A percentile compares a stretch with the other conserved stretches of the same genome.
phyloP scores from a whole-genome alignment of 768 basidiomycete species.

The Calocera cornea region DNA sequence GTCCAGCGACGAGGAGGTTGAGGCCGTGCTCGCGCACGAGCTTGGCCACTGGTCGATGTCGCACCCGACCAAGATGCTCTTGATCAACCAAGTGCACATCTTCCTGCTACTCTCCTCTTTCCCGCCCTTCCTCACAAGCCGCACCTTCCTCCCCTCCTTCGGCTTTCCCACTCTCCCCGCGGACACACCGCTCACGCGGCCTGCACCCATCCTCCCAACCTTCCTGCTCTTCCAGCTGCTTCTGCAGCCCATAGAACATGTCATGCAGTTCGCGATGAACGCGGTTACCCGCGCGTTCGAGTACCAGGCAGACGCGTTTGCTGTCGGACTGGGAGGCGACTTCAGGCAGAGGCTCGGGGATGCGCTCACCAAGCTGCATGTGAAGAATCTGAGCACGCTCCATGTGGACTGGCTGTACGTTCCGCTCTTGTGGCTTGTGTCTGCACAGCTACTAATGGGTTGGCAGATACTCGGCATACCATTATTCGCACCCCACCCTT shows the following conservation, averaged over 20 bases:
- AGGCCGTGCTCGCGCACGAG: constrained; percentile 95
- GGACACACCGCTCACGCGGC: constrained; percentile 40
- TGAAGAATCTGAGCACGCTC: constrained; percentile 83
- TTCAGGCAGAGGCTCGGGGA: constrained; percentile 47
- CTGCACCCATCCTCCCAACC: constrained; percentile 45
- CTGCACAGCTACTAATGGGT: background rate
- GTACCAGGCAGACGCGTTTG: constrained; percentile 84
- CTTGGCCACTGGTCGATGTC: constrained; percentile 92
- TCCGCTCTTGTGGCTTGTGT: constrained; percentile 7
- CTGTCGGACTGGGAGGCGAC: constrained; percentile 51
- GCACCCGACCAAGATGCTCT: constrained; percentile 81
- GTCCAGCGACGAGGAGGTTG: constrained; percentile 79
- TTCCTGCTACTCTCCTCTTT: constrained; percentile 75
- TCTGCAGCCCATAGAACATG: constrained; percentile 60
- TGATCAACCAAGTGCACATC: constrained; percentile 75
- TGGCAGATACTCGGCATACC: constrained; percentile 80
- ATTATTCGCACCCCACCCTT: constrained; percentile 91
- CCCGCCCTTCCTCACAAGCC: constrained; percentile 77
- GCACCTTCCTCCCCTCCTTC: constrained; percentile 65
- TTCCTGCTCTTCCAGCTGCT: constrained; percentile 88
- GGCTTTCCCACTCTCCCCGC: constrained; percentile 59
- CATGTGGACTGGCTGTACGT: constrained; percentile 86
- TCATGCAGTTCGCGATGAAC: constrained; percentile 64
- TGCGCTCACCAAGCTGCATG: constrained; percentile 74
- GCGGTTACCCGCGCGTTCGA: constrained; percentile 76